phyloP scores from a whole-genome alignment of 2,329 filamentous ascomycete genomes.

The Paecilomyces niveus region DNA sequence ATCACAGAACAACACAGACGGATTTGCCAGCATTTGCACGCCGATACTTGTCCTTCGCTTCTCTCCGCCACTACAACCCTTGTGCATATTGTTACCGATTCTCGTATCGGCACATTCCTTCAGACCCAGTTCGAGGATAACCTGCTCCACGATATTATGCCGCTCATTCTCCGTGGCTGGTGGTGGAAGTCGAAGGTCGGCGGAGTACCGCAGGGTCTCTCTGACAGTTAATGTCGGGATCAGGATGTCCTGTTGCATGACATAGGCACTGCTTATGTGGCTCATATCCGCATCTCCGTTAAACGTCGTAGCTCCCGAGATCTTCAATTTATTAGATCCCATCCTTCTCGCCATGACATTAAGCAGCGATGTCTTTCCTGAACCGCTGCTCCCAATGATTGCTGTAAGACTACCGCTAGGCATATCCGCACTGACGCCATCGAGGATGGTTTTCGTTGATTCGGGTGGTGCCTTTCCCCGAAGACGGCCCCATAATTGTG shows the following conservation, averaged over 20 bases:
- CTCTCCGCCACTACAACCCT: slow-evolving; percentile 72
- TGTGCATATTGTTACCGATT: slow-evolving; percentile 63
- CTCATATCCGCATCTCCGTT: slow-evolving; percentile 52
- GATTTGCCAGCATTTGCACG: slow-evolving; percentile 71
- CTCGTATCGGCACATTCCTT: slow-evolving; percentile 71
- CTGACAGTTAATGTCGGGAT: slow-evolving; percentile 67
- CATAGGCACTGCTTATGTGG: slow-evolving; percentile 44
- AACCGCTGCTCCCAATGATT: slow-evolving; percentile 68
- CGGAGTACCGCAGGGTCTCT: slow-evolving; percentile 67
- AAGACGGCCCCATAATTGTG: slow-evolving; percentile 23
- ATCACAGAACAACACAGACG: slow-evolving; percentile 69
- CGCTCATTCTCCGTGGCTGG: slow-evolving; percentile 55
- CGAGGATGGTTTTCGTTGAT: slow-evolving; percentile 46
- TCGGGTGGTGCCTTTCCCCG: slow-evolving; percentile 16
- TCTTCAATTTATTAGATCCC: slow-evolving; percentile 45
- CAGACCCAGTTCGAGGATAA: slow-evolving; percentile 66
- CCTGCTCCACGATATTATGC: slow-evolving; percentile 61
- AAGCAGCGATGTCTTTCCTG: slow-evolving; percentile 64
- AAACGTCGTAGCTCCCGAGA: slow-evolving; percentile 52
- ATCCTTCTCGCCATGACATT: slow-evolving; percentile 67
- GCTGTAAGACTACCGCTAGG: slow-evolving; percentile 62
- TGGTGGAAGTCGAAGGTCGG: slow-evolving; percentile 61
- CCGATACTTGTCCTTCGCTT: slow-evolving; percentile 71
- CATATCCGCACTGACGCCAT: slow-evolving; percentile 58
- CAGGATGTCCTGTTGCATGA: slow-evolving; percentile 67